A percentile compares a stretch with the other conserved stretches of the same genome.
Conservation (phyloP, 345 rosid species). For the Reutealis trisperma region DNA sequence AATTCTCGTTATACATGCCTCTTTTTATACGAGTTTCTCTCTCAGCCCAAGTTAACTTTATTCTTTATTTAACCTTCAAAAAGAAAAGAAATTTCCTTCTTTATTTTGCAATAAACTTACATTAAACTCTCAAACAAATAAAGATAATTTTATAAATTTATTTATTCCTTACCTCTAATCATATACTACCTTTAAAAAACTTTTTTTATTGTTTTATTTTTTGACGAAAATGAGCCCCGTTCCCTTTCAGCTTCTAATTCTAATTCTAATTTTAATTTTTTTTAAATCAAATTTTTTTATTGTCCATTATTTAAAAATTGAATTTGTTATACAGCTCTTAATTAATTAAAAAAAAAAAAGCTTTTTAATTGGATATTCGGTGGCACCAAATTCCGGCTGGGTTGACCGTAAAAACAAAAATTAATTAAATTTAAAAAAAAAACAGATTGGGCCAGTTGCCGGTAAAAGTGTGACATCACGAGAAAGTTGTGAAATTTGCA, state of each 20-base stretch:
- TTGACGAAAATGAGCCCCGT: no score
- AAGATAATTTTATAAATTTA: neutral
- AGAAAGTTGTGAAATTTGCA: constrained; percentile 29
- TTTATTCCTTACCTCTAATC: neutral
- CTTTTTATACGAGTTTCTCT: neutral
- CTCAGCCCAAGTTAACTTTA: neutral
- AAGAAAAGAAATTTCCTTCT: constrained; percentile 17
- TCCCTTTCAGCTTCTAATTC: neutral
- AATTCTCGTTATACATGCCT: neutral
- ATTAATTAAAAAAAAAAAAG: neutral
- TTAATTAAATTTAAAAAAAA: neutral
- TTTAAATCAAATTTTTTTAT: neutral
- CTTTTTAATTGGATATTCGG: neutral
- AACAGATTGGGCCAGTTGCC: neutral
- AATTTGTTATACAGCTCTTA: neutral
- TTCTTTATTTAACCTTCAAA: neutral
- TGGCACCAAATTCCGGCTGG: constrained; percentile 13
- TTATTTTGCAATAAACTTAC: constrained; percentile 4
- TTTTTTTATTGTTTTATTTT: neutral
- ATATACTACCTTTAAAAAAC: neutral
- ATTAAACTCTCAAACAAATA: neutral
- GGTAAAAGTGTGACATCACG: constrained; percentile 21
- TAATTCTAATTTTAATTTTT: neutral
- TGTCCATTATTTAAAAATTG: constrained; percentile 3
- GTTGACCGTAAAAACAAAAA: neutral